A percentile compares a stretch with the other conserved stretches of the same genome.
phyloP scores from a whole-genome alignment of 352 stramenopile genomes.

The Phytophthora meadii region DNA sequence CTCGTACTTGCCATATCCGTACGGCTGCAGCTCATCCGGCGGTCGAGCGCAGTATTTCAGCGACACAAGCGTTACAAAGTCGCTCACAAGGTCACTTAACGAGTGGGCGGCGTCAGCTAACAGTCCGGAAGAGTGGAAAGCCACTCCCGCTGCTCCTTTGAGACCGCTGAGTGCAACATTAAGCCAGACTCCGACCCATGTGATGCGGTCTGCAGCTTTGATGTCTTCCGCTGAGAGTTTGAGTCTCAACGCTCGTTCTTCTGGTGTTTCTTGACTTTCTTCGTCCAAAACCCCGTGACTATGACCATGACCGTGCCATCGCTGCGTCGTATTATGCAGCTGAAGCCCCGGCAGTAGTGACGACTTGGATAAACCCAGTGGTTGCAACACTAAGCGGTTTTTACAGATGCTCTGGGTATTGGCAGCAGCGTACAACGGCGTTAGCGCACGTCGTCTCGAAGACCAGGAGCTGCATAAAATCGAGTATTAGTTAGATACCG shows the following conservation, averaged over 20 bases:
- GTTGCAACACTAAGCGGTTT: not conserved
- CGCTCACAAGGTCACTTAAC: slow-evolving; percentile 93
- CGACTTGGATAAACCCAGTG: slow-evolving; percentile 5
- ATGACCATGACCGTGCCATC: slow-evolving; percentile 49
- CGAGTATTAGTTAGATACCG: slow-evolving; percentile 15
- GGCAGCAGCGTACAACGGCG: slow-evolving; percentile 13
- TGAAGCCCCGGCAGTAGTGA: slow-evolving; percentile 7
- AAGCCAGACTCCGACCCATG: slow-evolving; percentile 72
- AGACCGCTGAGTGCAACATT: slow-evolving; percentile 72
- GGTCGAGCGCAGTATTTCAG: slow-evolving; percentile 92
- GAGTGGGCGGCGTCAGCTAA: slow-evolving; percentile 96
- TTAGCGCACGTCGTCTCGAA: slow-evolving; percentile 20
- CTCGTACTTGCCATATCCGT: slow-evolving; percentile 84
- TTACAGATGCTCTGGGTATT: not conserved
- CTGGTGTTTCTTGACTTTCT: slow-evolving; percentile 33
- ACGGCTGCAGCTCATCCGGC: slow-evolving; percentile 89
- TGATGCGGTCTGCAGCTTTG: slow-evolving; percentile 65
- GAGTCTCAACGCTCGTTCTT: slow-evolving; percentile 30
- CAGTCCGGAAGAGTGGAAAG: slow-evolving; percentile 88
- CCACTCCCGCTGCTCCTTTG: slow-evolving; percentile 75
- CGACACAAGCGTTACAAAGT: slow-evolving; percentile 94
- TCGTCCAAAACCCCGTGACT: slow-evolving; percentile 44
- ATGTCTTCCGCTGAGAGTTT: slow-evolving; percentile 47
- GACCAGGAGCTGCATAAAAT: slow-evolving; percentile 21
- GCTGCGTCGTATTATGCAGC: slow-evolving; percentile 17